Evolutionary conservation across 305 asterid genomes (phyloP).

Genomic region (Rubia peregrina): DNA sequence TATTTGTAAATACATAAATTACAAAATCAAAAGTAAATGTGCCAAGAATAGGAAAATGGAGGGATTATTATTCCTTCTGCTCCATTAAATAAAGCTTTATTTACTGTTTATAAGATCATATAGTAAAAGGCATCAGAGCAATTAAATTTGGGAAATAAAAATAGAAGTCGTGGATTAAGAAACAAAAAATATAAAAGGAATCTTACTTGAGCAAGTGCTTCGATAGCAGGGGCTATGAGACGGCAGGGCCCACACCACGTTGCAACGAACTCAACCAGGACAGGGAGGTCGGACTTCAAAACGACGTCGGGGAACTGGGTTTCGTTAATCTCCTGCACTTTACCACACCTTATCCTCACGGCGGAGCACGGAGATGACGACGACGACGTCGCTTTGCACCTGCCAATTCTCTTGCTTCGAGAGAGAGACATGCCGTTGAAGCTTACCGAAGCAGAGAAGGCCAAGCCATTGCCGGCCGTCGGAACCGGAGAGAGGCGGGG

Average conservation of each 20-base stretch:
- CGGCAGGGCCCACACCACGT: conserved; percentile 98
- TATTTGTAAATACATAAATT: too few species aligned
- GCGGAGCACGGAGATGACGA: neutral
- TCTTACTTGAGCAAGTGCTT: conserved; percentile 59
- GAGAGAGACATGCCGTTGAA: neutral
- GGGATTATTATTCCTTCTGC: too few species aligned
- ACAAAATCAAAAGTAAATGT: too few species aligned
- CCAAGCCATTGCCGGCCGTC: neutral
- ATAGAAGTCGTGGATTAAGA: neutral
- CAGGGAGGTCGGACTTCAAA: conserved; percentile 69
- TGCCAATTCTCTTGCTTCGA: neutral
- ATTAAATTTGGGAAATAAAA: neutral
- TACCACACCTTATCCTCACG: conserved; percentile 34
- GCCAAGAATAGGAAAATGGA: too few species aligned
- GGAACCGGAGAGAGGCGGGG: neutral
- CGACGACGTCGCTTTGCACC: conserved; percentile 8
- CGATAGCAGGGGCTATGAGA: conserved; percentile 65
- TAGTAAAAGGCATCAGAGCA: neutral
- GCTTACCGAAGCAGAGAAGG: neutral
- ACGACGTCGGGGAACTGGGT: conserved; percentile 56
- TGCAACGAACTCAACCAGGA: conserved; percentile 87
- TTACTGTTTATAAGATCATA: too few species aligned
- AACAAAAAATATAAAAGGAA: neutral
- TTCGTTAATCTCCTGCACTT: conserved; percentile 46
- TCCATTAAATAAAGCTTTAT: too few species aligned